A percentile compares a stretch with the other conserved stretches of the same genome.
phyloP scores from a whole-genome alignment of 192 early-diverging fungal species.

The Coemansia sp. region DNA sequence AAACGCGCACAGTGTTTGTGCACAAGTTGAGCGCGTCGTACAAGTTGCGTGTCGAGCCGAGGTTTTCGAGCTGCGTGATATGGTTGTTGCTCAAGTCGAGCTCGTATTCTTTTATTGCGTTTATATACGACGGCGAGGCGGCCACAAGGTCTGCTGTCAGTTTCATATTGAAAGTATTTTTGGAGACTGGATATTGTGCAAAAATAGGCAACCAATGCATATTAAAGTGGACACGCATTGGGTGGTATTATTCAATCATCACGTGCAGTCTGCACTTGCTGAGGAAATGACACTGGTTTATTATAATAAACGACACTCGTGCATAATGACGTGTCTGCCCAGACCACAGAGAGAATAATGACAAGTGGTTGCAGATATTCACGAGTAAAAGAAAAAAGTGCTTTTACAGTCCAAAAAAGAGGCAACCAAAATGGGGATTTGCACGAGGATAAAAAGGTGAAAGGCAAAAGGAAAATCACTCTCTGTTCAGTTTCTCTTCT shows the following conservation, averaged over 20 bases:
- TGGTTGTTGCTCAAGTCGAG: conserved; percentile 86
- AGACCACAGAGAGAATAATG: too few relatives aligned
- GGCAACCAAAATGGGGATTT: neutral
- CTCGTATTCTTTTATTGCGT: conserved; percentile 87
- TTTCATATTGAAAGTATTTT: conserved; percentile 56
- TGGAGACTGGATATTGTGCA: neutral
- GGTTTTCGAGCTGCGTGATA: conserved; percentile 91
- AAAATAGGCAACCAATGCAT: too few relatives aligned
- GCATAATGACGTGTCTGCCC: too few relatives aligned
- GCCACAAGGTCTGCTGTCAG: conserved; percentile 72
- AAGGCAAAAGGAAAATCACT: neutral
- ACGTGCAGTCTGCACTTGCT: too few relatives aligned
- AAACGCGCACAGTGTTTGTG: conserved; percentile 81
- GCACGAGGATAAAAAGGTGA: too few relatives aligned
- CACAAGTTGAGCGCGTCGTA: conserved; percentile 93
- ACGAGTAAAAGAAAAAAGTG: neutral
- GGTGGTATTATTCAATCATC: too few relatives aligned
- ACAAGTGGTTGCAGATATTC: too few relatives aligned
- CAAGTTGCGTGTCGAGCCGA: conserved; percentile 90
- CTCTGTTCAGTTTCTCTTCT: conserved; percentile 10
- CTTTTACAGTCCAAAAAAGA: neutral
- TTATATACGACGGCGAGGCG: conserved; percentile 69
- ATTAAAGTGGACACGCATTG: too few relatives aligned
- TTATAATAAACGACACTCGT: too few relatives aligned
- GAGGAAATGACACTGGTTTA: too few relatives aligned